These are phyloP conservation scores for Dendrobium nobile DNA, from an alignment of 106 monocot genomes.

Conservation along the genomic window DNA sequence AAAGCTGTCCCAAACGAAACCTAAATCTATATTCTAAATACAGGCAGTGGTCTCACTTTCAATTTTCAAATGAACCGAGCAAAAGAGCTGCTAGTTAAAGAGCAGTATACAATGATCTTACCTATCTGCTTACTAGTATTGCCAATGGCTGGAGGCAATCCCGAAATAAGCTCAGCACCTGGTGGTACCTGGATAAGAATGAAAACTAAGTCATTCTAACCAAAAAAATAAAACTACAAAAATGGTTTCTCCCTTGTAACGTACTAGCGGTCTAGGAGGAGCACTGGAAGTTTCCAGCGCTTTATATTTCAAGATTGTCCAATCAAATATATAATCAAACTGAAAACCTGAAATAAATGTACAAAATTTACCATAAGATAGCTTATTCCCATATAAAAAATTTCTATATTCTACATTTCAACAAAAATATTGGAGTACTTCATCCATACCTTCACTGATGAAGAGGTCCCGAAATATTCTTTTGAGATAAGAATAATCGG, in stretches of 20 bases:
- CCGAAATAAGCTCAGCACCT: conserved; percentile 55
- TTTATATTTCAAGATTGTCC: conserved; percentile 69
- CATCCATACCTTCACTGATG: conserved; percentile 52
- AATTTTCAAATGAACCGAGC: too few relatives aligned
- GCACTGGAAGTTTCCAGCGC: conserved; percentile 39
- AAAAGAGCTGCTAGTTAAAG: too few relatives aligned
- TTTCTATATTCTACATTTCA: too few relatives aligned
- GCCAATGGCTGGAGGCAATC: conserved; percentile 27
- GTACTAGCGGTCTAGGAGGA: conserved; percentile 43
- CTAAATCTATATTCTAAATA: too few relatives aligned
- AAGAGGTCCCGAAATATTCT: conserved; percentile 73
- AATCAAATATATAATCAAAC: conserved; percentile 75
- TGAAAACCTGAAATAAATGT: conserved; percentile 39
- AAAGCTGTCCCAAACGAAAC: too few relatives aligned
- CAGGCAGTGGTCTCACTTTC: too few relatives aligned
- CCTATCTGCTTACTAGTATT: conserved; percentile 41
- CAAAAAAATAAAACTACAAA: neutral
- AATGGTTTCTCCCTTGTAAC: neutral
- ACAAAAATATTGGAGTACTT: too few relatives aligned
- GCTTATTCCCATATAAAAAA: too few relatives aligned
- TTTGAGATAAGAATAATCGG: conserved; percentile 73
- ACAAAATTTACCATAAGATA: too few relatives aligned
- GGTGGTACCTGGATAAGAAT: conserved; percentile 24
- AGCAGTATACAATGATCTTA: conserved; percentile 4
- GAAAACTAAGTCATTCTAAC: neutral